phyloP scores from a whole-genome alignment of 495 filamentous ascomycete genomes.

The Bacidia rubella region DNA sequence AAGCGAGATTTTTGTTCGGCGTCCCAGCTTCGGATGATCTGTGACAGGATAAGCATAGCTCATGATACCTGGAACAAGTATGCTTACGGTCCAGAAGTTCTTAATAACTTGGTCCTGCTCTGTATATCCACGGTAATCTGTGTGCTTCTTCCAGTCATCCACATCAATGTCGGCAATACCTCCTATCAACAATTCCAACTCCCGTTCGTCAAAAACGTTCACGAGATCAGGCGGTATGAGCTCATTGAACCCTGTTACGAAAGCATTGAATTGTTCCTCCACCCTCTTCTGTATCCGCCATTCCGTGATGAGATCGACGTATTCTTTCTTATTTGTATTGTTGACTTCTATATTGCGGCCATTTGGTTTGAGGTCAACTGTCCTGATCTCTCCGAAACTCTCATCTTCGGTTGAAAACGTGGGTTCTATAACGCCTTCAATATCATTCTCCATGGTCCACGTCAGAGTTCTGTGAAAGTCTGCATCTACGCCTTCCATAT shows the following conservation, averaged over 20 bases:
- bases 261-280: conserved; percentile 94
- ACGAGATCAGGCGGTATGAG: conserved; percentile 92
- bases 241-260: conserved; percentile 94
- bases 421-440: conserved; percentile 79
- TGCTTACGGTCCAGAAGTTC: conserved; percentile 90
- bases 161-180: conserved; percentile 99
- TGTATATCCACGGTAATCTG: conserved; percentile 99
- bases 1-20: conserved; percentile 94
- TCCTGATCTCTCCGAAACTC: conserved; percentile 83
- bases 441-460: conserved; percentile 95
- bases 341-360: conserved; percentile 89
- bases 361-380: conserved; percentile 82
- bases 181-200: conserved; percentile 90
- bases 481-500: conserved; percentile 98
- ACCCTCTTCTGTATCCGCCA: conserved; percentile 99
- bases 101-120: conserved; percentile 92
- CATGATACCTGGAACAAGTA: background rate
- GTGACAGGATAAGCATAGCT: conserved; percentile 9
- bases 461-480: conserved; percentile 90
- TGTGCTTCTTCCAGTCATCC: conserved; percentile 99
- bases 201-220: conserved; percentile 97
- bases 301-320: conserved; percentile 93
- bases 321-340: conserved; percentile 91
- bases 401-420: conserved; percentile 96
- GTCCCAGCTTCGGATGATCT: conserved; percentile 83